These are phyloP conservation scores for Ephemerocybe angulata DNA, from an alignment of 768 basidiomycete species.

Conservation along the genomic window DNA sequence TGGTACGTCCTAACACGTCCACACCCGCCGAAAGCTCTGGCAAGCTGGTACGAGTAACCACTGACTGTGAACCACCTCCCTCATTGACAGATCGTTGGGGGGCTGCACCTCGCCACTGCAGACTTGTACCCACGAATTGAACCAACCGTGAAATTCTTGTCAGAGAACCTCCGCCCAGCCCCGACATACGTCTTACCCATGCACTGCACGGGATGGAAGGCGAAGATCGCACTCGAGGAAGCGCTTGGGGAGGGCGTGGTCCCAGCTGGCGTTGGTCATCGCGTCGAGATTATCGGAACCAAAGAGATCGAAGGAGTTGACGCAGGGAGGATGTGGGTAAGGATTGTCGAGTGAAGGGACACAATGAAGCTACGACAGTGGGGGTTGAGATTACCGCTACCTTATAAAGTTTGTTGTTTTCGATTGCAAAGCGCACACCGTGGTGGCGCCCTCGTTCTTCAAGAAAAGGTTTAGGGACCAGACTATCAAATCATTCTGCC, in stretches of 20 bases:
- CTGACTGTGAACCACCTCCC: neutral
- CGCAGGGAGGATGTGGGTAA: neutral
- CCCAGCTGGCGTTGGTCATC: conserved; percentile 72
- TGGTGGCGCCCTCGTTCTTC: no score
- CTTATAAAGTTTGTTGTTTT: no score
- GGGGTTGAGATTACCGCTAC: no score
- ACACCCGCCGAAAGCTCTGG: no score
- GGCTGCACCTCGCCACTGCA: conserved; percentile 76
- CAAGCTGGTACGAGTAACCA: no score
- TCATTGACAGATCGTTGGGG: conserved; percentile 73
- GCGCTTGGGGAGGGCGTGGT: conserved; percentile 75
- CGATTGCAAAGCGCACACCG: no score
- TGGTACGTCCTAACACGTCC: conserved; percentile 44
- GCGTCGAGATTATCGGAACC: conserved; percentile 54
- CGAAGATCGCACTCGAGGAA: conserved; percentile 64
- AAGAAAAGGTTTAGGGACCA: no score
- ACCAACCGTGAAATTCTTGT: conserved; percentile 69
- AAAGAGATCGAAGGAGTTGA: neutral
- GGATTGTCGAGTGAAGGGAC: conserved; percentile 1
- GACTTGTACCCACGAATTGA: conserved; percentile 63
- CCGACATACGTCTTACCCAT: conserved; percentile 75
- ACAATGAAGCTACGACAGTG: no score
- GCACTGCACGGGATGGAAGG: conserved; percentile 82
- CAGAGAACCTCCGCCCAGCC: conserved; percentile 53
- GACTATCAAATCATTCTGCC: no score